phyloP scores from a whole-genome alignment of 257 asterid species.

The Fraxinus pennsylvanica region DNA sequence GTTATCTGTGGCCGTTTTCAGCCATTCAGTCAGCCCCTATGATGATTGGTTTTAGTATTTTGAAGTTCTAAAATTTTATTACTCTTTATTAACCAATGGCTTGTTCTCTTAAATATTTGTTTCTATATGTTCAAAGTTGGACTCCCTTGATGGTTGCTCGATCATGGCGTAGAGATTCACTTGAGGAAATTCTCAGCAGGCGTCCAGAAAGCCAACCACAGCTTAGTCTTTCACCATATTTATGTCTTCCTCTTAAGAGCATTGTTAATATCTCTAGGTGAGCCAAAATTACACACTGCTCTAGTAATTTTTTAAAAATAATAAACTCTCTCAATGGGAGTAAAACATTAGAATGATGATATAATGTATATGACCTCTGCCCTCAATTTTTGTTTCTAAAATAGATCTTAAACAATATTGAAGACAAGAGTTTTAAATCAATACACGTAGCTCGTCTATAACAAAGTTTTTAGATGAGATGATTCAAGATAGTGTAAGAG shows the following conservation, averaged over 20 bases:
- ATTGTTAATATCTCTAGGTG: constrained; percentile 78
- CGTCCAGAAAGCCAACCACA: constrained; percentile 48
- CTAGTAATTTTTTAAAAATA: not conserved
- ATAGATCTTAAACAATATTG: not conserved
- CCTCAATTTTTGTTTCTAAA: not conserved
- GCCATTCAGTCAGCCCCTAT: not conserved
- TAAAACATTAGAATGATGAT: not conserved
- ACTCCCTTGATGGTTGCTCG: constrained; percentile 86
- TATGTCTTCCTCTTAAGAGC: constrained; percentile 87
- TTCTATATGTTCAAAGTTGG: constrained; percentile 50
- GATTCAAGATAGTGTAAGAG: too few species aligned
- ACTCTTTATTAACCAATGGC: not conserved
- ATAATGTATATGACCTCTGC: not conserved
- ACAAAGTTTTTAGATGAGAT: too few species aligned
- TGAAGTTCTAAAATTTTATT: not conserved
- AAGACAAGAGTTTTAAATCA: not conserved
- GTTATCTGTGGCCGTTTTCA: not conserved
- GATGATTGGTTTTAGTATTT: constrained; percentile 2
- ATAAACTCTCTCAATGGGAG: not conserved
- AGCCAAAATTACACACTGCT: constrained; percentile 12
- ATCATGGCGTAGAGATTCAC: constrained; percentile 83
- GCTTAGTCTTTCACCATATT: constrained; percentile 56
- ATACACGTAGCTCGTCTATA: too few species aligned
- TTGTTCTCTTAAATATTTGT: constrained; percentile 6
- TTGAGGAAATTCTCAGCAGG: constrained; percentile 58